phyloP scores from a whole-genome alignment of 352 stramenopile genomes.

The Phytophthora aleatoria region DNA sequence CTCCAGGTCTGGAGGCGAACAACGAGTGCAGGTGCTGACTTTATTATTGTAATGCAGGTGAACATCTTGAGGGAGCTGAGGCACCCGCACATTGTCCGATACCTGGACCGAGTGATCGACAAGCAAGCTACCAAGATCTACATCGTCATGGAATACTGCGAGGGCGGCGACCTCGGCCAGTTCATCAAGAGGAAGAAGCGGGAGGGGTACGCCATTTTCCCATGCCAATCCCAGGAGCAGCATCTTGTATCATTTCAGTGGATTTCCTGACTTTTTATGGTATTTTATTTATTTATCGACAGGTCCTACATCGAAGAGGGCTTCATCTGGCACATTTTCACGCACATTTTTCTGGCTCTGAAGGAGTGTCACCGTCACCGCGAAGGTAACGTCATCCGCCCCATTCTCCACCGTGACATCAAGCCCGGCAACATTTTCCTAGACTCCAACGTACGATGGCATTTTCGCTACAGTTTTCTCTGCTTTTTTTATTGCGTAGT shows the following conservation, averaged over 20 bases:
- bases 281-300: conserved; percentile 1
- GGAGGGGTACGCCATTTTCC: conserved; percentile 58
- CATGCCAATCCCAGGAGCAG: conserved; percentile 10
- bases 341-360: conserved; percentile 91
- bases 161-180: conserved; percentile 89
- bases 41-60: conserved; percentile 46
- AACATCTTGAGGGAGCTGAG: conserved; percentile 94
- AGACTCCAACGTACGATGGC: conserved; percentile 76
- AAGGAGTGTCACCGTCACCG: conserved; percentile 91
- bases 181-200: conserved; percentile 92
- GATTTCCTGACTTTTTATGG: conserved; percentile 14
- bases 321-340: conserved; percentile 94
- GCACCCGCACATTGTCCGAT: conserved; percentile 93
- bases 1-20: not conserved
- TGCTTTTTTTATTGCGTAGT: not conserved
- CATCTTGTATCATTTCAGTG: conserved; percentile 14
- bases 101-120: conserved; percentile 94
- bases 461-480: conserved; percentile 2
- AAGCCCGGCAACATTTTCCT: conserved; percentile 94
- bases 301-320: conserved; percentile 92
- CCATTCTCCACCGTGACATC: conserved; percentile 92
- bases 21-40: not conserved
- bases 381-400: conserved; percentile 76
- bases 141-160: conserved; percentile 96
- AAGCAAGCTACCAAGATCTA: conserved; percentile 93